Percentiles rank a stretch among this genome's conserved stretches.
phyloP scores from a whole-genome alignment of 2,329 filamentous ascomycete species.

The Sphaerulina musiva region DNA sequence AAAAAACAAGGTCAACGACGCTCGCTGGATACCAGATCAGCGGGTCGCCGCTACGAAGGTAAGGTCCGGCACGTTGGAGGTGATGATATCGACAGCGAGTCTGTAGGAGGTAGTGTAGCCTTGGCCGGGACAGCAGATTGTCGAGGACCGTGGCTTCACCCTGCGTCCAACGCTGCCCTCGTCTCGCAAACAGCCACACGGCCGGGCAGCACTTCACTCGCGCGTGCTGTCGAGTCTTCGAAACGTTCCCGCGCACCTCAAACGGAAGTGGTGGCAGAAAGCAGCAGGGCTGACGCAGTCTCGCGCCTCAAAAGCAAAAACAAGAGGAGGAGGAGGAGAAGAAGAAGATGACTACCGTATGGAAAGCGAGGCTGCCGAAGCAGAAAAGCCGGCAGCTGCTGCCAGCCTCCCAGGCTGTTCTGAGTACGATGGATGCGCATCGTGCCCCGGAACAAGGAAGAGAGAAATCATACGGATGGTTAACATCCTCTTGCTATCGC shows the following conservation, averaged over 20 bases:
- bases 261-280: conserved; percentile 8
- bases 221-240: not conserved
- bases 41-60: conserved; percentile 7
- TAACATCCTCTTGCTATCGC: conserved; percentile 1
- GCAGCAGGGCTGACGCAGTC: not conserved
- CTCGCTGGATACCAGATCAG: conserved; percentile 10
- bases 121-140: not conserved
- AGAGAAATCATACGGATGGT: not conserved
- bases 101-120: not conserved
- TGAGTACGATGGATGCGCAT: not conserved
- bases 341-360: not conserved
- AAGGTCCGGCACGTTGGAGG: not conserved
- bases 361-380: not conserved
- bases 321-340: not conserved
- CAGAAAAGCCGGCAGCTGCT: conserved; percentile 6
- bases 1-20: not conserved
- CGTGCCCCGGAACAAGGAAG: not conserved
- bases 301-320: not conserved
- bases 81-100: not conserved
- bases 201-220: not conserved
- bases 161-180: not conserved
- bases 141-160: not conserved
- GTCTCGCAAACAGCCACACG: not conserved
- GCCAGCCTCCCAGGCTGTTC: conserved; percentile 2
- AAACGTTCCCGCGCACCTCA: conserved; percentile 1